Base-by-base conservation (phyloP, 495 filamentous ascomycete species). In the Delitschia confertaspora region DNA sequence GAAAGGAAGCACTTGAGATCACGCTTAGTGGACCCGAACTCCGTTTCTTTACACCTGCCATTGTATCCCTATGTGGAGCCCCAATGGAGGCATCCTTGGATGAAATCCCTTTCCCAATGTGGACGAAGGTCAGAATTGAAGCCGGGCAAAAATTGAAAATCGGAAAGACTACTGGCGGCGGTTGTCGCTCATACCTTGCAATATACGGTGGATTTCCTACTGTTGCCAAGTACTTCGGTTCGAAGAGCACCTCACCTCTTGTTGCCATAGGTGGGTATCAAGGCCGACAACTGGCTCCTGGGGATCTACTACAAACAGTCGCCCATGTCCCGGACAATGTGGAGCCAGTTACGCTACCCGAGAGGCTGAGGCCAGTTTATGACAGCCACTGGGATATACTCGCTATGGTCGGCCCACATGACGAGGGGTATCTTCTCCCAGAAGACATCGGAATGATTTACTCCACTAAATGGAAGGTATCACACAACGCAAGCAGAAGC, bases 21-120 rank as follows among this genome's bases (percentile, higher is more conserved):
- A 82, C 77, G 2, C 47, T 78, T 4, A 66, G 60, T 17, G 78
- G 77, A 1, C 76, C 77, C 1, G 74, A 78, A 31, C 60, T 82
- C 4, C 60, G 60, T 0, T 80, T 82, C 33, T 47, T 70, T 13
- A 64, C 62, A 6, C 55, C 65, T 27, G 66, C 70, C 3, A 53
- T 75, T 8, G 56, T 79, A 25, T 55, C 76, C 18, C 29, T 79
- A 5, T 72, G 70, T 33, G 78, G 78, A 41, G 70, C 77, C 1
- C 57, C 66, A 1, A 69, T 77, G 47, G 51, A 64, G 4, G 59
- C 65, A 11, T 65, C 45, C 2, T 52, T 81, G 1, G 69, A 77
- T 45, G 72, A 65, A 3, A 42, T 47, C n/a, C 33, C 53, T 3
- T 51, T 68, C 24, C 58, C 66, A 7, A 72, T 76, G 69, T 79